Base-by-base conservation (phyloP, 768 basidiomycete genomes). In the Mrakia gelida region DNA sequence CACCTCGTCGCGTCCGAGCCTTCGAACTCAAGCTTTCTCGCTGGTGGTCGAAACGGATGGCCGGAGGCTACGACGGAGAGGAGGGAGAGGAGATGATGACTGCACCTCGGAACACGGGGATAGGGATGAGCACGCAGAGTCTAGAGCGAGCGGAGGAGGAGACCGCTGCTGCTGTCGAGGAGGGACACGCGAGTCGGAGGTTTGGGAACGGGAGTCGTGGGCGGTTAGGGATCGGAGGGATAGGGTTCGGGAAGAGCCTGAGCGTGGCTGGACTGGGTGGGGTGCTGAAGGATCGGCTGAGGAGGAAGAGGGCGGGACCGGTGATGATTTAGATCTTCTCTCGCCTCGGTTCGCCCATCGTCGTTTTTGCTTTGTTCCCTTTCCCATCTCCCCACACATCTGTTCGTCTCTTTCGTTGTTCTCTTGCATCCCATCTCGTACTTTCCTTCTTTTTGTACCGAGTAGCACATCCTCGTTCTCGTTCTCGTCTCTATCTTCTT, bases 61-160 rank as follows among this genome's bases (percentile, higher is more conserved):
- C 67, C 3, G 67, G 34, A 7, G 67, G 41, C 21, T n/a, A 70
- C 10, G 67, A 43, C 8, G 67, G 41, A 21, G 67, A 70, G 26
- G 38, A 34, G 11, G 67, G 41, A 41, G 67, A 41, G 34, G 38
- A 70, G 67, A 38, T 70, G 67, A 70, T 70, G 67, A 70, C 41
- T 8, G 67, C 45, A 21, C 67, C 67, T 26, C 34, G 34, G n/a
- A 21, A 1, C 23, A 70, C 26, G 41, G 41, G 38, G 41, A 11
- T n/a, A 6, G 38, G 38, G 38, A 41, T 21, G 34, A 38, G 65
- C 13, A 30, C 30, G 10, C 21, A 21, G 21, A 21, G 65, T 21
- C 28, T 30, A 23, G 65, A 21, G 65, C 9, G 21, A 3, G 30
- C 21, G 4, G 41, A 41, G 34, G 67, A 41, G 67, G 67, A 41